Evolutionary conservation across 108 stramenopile genomes (phyloP), one percentile per base, ranked within the genome.

Genomic region (Pinguiococcus pyrenoidosus): DNA sequence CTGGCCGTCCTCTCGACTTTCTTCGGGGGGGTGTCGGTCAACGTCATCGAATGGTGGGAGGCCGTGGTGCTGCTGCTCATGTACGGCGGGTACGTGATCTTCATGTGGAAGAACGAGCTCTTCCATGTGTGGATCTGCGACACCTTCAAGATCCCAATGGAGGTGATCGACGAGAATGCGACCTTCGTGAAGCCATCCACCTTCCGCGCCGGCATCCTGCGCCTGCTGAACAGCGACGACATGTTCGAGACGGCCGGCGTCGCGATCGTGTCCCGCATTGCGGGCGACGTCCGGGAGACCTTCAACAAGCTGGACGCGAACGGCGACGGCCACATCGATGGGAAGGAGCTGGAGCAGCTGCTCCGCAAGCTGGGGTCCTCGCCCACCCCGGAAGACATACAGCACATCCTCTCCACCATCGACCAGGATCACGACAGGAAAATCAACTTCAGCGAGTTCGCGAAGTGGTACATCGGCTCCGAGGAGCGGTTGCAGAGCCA

Each of bases 121-220:
- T 58, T 67, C 8, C 63, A 59, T 5, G 14, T 49, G 28, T 38
- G 56, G 41, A 29, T 52, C 53, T 55, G 54, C 54, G 9, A 44
- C 20, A 25, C 54, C 18, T n/a, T 47, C 30, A 56, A 35, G 29
- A 48, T 56, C 18, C 30, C 30, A 4, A 8, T 7, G 40, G 23
- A 23, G n/a, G 6, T 23, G 40, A 4, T 7, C 40, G 40, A 41
- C 40, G 40, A 41, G 6, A 8, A 44, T 13, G 42, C 14, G 4
- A n/a, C 51, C 0, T 46, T 54, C 13, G 12, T 29, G 3, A 22
- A 51, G 51, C 59, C 68, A 3, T 44, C 38, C 23, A 80, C 77
- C 43, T 83, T 80, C 37, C 79, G 79, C 13, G 77, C 82, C 0
- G 79, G 79, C 22, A 66, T 83, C 23, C 56, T 83, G 22, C 78